Percentiles rank a stretch among this genome's conserved stretches.
These are phyloP conservation scores for Apiospora rasikravindrae DNA, from an alignment of 2,329 filamentous ascomycete genomes.

Conservation along the genomic window DNA sequence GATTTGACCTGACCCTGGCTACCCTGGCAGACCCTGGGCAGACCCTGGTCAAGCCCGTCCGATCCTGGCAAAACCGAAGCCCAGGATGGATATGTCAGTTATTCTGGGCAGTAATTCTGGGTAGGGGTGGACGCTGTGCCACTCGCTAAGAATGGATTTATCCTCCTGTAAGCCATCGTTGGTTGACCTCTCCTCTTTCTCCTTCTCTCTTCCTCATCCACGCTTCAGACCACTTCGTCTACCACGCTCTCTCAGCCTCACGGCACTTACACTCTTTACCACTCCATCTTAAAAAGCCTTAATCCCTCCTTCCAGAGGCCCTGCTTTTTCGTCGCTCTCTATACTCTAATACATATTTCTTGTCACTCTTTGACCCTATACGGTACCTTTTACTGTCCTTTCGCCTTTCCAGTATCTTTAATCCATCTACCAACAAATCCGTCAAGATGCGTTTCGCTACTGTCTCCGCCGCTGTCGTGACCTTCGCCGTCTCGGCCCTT, in stretches of 20 bases:
- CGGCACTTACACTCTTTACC: constrained; percentile 22
- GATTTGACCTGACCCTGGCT: constrained; percentile 7
- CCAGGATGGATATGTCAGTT: constrained; percentile 5
- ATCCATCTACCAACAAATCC: constrained; percentile 25
- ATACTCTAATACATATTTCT: constrained; percentile 21
- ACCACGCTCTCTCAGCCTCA: constrained; percentile 24
- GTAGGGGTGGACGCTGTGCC: constrained; percentile 22
- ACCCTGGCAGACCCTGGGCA: neutral
- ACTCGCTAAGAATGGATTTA: constrained; percentile 14
- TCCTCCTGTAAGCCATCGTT: constrained; percentile 18
- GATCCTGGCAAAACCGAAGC: neutral
- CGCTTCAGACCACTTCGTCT: constrained; percentile 22
- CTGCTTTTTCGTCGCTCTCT: constrained; percentile 18
- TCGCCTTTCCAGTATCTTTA: constrained; percentile 16
- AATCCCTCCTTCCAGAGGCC: constrained; percentile 13
- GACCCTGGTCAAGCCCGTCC: neutral
- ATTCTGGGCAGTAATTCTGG: constrained; percentile 12
- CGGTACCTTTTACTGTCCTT: constrained; percentile 6
- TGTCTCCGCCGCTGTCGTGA: constrained; percentile 55
- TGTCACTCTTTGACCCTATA: constrained; percentile 17
- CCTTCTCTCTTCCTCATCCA: constrained; percentile 18
- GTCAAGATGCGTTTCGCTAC: constrained; percentile 61
- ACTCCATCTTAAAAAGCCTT: constrained; percentile 16
- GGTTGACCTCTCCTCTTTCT: neutral
- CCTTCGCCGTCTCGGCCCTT: constrained; percentile 54